Base-by-base conservation (phyloP, 257 asterid species). In the Sherardia arvensis region DNA sequence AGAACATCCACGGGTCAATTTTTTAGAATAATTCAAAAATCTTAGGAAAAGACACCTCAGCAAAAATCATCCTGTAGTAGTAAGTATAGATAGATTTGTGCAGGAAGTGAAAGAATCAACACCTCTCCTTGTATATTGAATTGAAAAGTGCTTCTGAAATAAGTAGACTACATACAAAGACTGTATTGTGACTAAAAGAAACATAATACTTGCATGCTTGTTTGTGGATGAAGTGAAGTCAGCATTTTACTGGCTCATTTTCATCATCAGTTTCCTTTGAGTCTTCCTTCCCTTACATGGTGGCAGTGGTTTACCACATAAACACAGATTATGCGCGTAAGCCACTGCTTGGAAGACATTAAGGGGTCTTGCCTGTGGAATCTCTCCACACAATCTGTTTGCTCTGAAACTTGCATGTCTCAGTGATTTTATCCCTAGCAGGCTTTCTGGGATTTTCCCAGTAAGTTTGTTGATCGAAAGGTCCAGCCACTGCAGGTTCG, bases 231-330 rank as follows among this genome's bases (percentile, higher is more conserved):
- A 79, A 43, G n/a, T 15, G 12, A 43, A 73, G 95, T 83, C 92
- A 82, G 89, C 89, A 76, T 76, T 70, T 78, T 73, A 85, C 91
- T 84, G 93, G 83, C 90, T 78, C 81, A 38, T 11, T 38, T 43
- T 43, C 51, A 43, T 43, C 51, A 67, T 78, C 66, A 40, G 33
- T 69, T 38, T 43, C 34, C 65, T 65, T 51, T 36, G 47, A 47
- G 47, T 38, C 47, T 58, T 58, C 76, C 57, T 80, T 32, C 73
- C 85, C 81, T 69, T 86, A 72, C 99, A 92, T 47, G 87, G 79
- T 7, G 81, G 83, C 77, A 92, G 67, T 0, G 99, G 99, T 62
- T 79, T 87, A 36, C 88, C 97, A 75, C 99, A 92, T 78, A 92
- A 74, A 69, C 99, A 87, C 73, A 78, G 58, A 66, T 92, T 89